Evolutionary conservation across 306 rosid species (phyloP), one percentile per base, ranked within the genome.

Genomic region (Herpetospermum pedunculosum): DNA sequence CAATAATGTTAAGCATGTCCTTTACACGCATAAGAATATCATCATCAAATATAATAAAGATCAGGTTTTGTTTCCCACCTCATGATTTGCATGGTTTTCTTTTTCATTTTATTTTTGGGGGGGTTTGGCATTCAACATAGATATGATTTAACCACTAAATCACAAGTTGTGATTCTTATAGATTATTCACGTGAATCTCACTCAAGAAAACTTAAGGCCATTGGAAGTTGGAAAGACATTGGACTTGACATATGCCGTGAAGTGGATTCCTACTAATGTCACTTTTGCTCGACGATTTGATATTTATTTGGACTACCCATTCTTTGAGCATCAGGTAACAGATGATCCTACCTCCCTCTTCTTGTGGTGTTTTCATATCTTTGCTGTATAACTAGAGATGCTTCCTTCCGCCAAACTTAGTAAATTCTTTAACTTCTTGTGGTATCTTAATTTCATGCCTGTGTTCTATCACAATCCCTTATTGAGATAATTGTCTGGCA

Each of bases 111-210:
- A 10, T 3, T 13, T 12, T 59, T 59, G 0, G 65, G 8, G 8
- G 28, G 21, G 10, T 59, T 60, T 62, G 26, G 44, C 13, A 18
- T 62, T 37, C 48, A 19, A 4, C 5, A 21, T 38, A 38, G 26
- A 57, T 28, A 54, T 43, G 80, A 64, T 40, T 30, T 78, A 71
- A 58, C 83, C 49, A 18, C 58, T 80, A 40, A n/a, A n/a, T n/a
- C n/a, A n/a, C n/a, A n/a, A 47, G 62, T 34, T 68, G 76, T 54
- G 60, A 40, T 50, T 26, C 25, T 78, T 82, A 82, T 80, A 95
- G 99, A 89, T 95, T 77, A 95, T 95, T 84, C 99, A 95, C 75
- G 99, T 89, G 68, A 91, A 88, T 82, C 90, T 95, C 80, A 84
- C 91, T 82, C 96, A 87, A 79, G 97, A 89, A 41, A 76, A 64